These are phyloP conservation scores for Zygosaccharomyces pseudobailii DNA, from an alignment of 1,139 yeast genomes.

Conservation along the genomic window DNA sequence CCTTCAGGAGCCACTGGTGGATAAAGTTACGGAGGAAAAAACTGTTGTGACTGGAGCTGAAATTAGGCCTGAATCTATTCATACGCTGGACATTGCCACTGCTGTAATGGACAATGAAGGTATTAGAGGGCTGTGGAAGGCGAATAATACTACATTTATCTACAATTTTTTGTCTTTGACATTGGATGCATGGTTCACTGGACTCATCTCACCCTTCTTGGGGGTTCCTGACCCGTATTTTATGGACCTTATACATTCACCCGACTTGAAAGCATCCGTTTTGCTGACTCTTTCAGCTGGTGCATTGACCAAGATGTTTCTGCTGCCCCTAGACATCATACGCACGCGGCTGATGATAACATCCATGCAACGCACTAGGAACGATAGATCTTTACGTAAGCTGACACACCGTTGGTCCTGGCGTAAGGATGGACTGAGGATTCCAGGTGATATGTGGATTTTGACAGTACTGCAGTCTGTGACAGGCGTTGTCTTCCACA, in stretches of 20 bases:
- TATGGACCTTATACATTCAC: slow-evolving; percentile 75
- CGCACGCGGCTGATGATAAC: slow-evolving; percentile 75
- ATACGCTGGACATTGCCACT: slow-evolving; percentile 66
- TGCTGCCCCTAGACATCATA: slow-evolving; percentile 79
- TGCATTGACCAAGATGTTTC: slow-evolving; percentile 65
- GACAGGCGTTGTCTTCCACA: slow-evolving; percentile 46
- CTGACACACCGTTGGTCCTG: slow-evolving; percentile 37
- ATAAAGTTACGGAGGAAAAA: slow-evolving; percentile 6
- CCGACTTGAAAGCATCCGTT: slow-evolving; percentile 67
- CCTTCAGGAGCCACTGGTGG: background rate
- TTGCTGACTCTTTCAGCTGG: slow-evolving; percentile 66
- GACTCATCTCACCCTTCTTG: slow-evolving; percentile 73
- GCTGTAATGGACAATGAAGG: slow-evolving; percentile 75
- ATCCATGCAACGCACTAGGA: slow-evolving; percentile 23
- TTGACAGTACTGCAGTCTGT: slow-evolving; percentile 51
- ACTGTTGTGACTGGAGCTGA: slow-evolving; percentile 21
- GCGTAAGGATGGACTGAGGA: slow-evolving; percentile 32
- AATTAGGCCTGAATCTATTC: slow-evolving; percentile 59
- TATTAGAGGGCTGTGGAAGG: slow-evolving; percentile 77
- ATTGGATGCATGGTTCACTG: slow-evolving; percentile 88
- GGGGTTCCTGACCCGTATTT: slow-evolving; percentile 90
- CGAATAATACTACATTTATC: slow-evolving; percentile 79
- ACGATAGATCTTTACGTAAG: slow-evolving; percentile 36
- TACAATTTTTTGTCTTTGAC: slow-evolving; percentile 72
- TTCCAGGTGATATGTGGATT: slow-evolving; percentile 27